Evolutionary conservation across 352 stramenopile species (phyloP), one percentile per base, ranked within the genome.

Genomic region (Phytophthora palmivora): DNA sequence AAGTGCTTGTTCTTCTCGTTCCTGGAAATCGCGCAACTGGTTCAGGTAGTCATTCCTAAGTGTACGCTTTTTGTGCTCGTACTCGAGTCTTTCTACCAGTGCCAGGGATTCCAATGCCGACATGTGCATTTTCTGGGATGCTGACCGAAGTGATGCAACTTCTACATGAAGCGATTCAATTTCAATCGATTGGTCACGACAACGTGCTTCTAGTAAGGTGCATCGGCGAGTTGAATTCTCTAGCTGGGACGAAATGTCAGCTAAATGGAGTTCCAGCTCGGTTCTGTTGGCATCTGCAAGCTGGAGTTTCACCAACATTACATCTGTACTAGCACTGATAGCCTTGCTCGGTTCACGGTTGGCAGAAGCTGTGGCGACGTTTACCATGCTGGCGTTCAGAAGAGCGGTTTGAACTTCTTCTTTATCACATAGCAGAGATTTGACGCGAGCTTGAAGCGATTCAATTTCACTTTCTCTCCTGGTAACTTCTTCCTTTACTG

Each of bases 31-130:
- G 7, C 81, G 75, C 15, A 94, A 62, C 44, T 94, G 84, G 14
- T 47, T 72, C 46, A 75, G 50, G 43, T 86, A 91, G 36, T 94
- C 82, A n/a, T 58, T 68, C 46, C 74, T 74, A 4, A 94, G 45
- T 14, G 73, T 70, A 1, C 81, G 80, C 48, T 92, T 94, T 49
- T 87, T 84, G 66, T 89, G 84, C 51, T 94, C 84, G 49, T 91
- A 94, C 5, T 89, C 79, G 4, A 87, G 52, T 42, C 79, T 69
- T 36, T 89, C 79, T 5, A 78, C 54, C 7, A 83, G 53, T 7
- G 70, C 45, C n/a, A 89, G 55, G 2, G 75, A 78, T 39, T 89
- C 79, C n/a, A 87, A 44, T 10, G 78, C 79, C 4, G 70, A 77
- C 37, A 81, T 19, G 30, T 89, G 79, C 65, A 86, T 77, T 46